These are phyloP conservation scores for Lecanoromycetidae sp. DNA, from an alignment of 2,329 filamentous ascomycete genomes.

Conservation along the genomic window DNA sequence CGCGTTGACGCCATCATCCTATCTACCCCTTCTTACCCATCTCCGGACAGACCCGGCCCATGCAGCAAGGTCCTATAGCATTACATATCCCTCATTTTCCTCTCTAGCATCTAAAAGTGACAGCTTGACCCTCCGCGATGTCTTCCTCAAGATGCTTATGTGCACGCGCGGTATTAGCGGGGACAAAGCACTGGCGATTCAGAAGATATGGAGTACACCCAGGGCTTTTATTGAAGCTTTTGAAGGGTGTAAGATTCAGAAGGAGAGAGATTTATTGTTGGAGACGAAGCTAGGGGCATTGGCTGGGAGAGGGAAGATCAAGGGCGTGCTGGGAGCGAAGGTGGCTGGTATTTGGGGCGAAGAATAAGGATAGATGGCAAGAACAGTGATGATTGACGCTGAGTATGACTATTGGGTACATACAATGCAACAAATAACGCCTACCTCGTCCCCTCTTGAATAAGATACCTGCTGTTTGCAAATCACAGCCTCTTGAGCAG, in stretches of 20 bases:
- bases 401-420: neutral
- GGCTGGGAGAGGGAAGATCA: constrained; percentile 48
- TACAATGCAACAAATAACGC: neutral
- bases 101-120: constrained; percentile 65
- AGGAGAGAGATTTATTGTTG: constrained; percentile 44
- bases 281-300: constrained; percentile 58
- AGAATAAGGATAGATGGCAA: constrained; percentile 22
- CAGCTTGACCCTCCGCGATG: constrained; percentile 57
- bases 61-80: constrained; percentile 39
- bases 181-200: constrained; percentile 68
- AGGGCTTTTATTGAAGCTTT: constrained; percentile 59
- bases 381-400: too few relatives aligned
- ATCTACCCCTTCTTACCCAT: constrained; percentile 50
- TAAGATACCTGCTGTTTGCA: too few relatives aligned
- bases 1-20: constrained; percentile 52
- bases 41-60: constrained; percentile 39
- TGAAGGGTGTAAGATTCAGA: constrained; percentile 42
- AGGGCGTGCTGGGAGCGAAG: constrained; percentile 57
- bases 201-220: constrained; percentile 65
- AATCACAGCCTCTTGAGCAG: too few relatives aligned
- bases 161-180: constrained; percentile 62
- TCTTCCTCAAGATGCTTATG: constrained; percentile 80
- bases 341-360: constrained; percentile 63
- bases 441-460: too few relatives aligned
- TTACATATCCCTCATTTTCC: constrained; percentile 52